Conservation (phyloP, 2,329 filamentous ascomycete genomes). For the Pseudogymnoascus sp. region DNA sequence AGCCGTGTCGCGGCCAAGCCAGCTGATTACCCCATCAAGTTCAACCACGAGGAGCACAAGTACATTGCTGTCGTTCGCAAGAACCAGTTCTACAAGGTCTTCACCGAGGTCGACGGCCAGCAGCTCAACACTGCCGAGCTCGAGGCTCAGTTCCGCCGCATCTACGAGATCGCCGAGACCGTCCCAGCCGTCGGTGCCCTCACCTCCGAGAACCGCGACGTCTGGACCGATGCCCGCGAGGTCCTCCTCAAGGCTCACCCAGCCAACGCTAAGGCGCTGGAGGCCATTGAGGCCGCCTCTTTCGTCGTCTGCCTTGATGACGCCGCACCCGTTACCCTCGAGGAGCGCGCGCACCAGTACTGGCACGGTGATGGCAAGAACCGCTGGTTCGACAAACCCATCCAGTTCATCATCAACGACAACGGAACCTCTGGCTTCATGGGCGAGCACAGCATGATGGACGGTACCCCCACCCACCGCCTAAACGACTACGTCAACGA, state of each 20-base stretch:
- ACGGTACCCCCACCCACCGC: conserved; percentile 93
- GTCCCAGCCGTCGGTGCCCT: conserved; percentile 71
- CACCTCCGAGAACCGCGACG: conserved; percentile 87
- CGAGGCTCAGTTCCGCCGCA: conserved; percentile 76
- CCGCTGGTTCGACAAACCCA: conserved; percentile 95
- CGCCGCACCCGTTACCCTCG: conserved; percentile 80
- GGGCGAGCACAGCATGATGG: conserved; percentile 99
- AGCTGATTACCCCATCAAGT: conserved; percentile 78
- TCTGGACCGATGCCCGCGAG: conserved; percentile 79
- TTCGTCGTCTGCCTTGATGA: conserved; percentile 94
- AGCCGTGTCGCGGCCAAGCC: conserved; percentile 77
- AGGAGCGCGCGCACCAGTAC: conserved; percentile 92
- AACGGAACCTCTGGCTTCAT: conserved; percentile 97
- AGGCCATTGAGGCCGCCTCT: conserved; percentile 77
- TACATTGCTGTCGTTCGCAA: conserved; percentile 87
- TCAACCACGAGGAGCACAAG: conserved; percentile 64
- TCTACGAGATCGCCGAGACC: conserved; percentile 71
- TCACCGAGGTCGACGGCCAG: conserved; percentile 71
- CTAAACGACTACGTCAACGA: conserved; percentile 92
- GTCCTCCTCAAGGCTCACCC: conserved; percentile 68
- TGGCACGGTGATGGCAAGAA: conserved; percentile 97
- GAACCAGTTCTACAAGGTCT: conserved; percentile 95
- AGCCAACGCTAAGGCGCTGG: conserved; percentile 68
- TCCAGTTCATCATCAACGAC: conserved; percentile 97
- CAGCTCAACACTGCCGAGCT: conserved; percentile 85